phyloP scores from a whole-genome alignment of 2,329 filamentous ascomycete genomes.

The Alternaria consortialis region DNA sequence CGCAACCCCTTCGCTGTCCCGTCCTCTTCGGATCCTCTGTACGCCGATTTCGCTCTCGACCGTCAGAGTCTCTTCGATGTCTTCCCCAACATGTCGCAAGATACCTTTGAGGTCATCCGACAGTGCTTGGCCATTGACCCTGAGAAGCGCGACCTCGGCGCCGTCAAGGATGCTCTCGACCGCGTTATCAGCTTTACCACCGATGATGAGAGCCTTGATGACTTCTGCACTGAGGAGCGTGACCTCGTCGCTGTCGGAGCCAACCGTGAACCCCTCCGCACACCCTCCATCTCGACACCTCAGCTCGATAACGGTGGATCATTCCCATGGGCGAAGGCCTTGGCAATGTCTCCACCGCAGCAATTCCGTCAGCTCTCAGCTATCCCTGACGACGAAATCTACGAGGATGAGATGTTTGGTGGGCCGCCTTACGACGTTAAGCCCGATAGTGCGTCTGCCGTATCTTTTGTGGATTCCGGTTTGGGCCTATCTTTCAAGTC shows the following conservation, averaged over 20 bases:
- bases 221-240: constrained; percentile 87
- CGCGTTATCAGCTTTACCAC: constrained; percentile 92
- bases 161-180: constrained; percentile 78
- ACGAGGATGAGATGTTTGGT: constrained; percentile 85
- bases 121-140: constrained; percentile 93
- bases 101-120: constrained; percentile 92
- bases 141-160: constrained; percentile 81
- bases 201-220: constrained; percentile 87
- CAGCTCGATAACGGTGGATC: constrained; percentile 77
- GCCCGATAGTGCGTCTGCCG: constrained; percentile 79
- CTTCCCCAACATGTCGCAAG: constrained; percentile 97
- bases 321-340: constrained; percentile 94
- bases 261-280: constrained; percentile 94
- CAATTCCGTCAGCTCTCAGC: constrained; percentile 83
- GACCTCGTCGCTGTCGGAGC: constrained; percentile 79
- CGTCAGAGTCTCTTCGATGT: constrained; percentile 97
- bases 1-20: constrained; percentile 95
- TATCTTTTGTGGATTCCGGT: constrained; percentile 84
- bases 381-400: constrained; percentile 81
- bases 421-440: constrained; percentile 81
- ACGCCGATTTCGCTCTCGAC: constrained; percentile 91
- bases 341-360: constrained; percentile 78
- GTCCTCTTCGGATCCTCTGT: constrained; percentile 88
- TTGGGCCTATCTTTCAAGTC: constrained; percentile 84
- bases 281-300: constrained; percentile 91